Percentiles rank a stretch among this genome's conserved stretches.
These are phyloP conservation scores for Neurospora hispaniola DNA, from an alignment of 495 filamentous ascomycete species.

Conservation along the genomic window DNA sequence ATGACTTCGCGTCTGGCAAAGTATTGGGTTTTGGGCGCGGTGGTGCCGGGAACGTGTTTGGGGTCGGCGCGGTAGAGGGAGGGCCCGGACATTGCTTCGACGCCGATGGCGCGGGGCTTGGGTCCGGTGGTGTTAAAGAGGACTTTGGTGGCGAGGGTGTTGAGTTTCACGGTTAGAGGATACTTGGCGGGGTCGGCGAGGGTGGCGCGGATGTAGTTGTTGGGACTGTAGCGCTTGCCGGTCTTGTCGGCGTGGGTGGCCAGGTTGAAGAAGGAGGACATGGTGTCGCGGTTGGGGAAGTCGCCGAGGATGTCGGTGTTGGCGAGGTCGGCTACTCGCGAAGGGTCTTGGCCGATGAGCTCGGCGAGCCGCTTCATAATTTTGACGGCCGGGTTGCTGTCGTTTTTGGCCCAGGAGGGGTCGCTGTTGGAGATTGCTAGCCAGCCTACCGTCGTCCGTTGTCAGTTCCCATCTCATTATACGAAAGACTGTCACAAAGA, in stretches of 20 bases:
- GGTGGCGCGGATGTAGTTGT: conserved; percentile 35
- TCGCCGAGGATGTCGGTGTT: conserved; percentile 31
- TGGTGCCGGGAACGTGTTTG: conserved; percentile 21
- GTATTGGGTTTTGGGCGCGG: conserved; percentile 18
- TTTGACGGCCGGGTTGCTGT: conserved; percentile 11
- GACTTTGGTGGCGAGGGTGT: conserved; percentile 36
- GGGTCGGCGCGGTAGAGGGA: conserved; percentile 36
- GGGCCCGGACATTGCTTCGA: conserved; percentile 32
- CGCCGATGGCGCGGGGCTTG: conserved; percentile 31
- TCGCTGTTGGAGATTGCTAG: conserved; percentile 29
- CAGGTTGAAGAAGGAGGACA: conserved; percentile 34
- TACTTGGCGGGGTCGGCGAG: conserved; percentile 34
- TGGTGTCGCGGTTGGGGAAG: conserved; percentile 26
- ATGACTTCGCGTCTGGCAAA: conserved; percentile 43
- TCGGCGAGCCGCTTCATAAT: conserved; percentile 25
- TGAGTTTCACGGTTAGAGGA: conserved; percentile 34
- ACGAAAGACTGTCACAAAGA: background rate
- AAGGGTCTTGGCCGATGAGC: conserved; percentile 26
- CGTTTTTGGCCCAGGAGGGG: conserved; percentile 21
- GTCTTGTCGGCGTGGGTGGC: conserved; percentile 28
- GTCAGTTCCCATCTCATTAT: background rate
- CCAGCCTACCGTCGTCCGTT: conserved; percentile 18
- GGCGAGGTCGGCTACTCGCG: conserved; percentile 17
- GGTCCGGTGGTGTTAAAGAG: conserved; percentile 24
- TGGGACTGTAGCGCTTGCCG: conserved; percentile 31